phyloP scores from a whole-genome alignment of 2,329 filamentous ascomycete species.

The Plectosphaerella plurivora region DNA sequence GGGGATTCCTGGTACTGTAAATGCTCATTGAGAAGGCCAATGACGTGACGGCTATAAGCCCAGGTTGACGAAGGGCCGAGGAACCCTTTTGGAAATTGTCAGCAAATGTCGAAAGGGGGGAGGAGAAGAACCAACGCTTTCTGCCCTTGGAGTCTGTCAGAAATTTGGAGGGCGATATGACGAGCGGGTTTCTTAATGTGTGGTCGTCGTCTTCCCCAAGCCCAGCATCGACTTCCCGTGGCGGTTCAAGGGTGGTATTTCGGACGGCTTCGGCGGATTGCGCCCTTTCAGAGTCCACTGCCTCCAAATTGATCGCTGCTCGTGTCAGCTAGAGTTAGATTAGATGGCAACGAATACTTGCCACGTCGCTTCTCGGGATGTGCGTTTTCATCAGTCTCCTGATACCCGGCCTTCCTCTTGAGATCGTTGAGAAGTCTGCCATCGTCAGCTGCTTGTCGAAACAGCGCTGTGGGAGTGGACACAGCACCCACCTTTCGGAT shows the following conservation, averaged over 20 bases:
- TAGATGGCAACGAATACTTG: neutral
- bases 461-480: neutral
- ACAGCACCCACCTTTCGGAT: conserved; percentile 2
- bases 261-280: neutral
- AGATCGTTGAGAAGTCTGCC: conserved; percentile 3
- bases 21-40: conserved; percentile 13
- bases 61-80: conserved; percentile 7
- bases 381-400: neutral
- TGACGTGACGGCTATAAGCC: conserved; percentile 8
- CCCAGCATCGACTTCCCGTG: neutral
- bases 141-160: conserved; percentile 5
- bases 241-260: neutral
- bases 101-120: neutral
- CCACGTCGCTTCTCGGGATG: neutral
- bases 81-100: conserved; percentile 1
- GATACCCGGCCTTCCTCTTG: conserved; percentile 6
- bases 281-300: neutral
- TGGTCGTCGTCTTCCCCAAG: neutral
- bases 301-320: neutral
- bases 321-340: neutral
- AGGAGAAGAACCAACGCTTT: neutral
- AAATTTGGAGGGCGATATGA: conserved; percentile 2
- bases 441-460: neutral
- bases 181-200: conserved; percentile 3
- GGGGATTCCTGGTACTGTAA: conserved; percentile 15